Percentiles rank a stretch among this genome's conserved stretches.
Conservation (phyloP, 257 asterid species). For the Nicotiana benthamiana region DNA sequence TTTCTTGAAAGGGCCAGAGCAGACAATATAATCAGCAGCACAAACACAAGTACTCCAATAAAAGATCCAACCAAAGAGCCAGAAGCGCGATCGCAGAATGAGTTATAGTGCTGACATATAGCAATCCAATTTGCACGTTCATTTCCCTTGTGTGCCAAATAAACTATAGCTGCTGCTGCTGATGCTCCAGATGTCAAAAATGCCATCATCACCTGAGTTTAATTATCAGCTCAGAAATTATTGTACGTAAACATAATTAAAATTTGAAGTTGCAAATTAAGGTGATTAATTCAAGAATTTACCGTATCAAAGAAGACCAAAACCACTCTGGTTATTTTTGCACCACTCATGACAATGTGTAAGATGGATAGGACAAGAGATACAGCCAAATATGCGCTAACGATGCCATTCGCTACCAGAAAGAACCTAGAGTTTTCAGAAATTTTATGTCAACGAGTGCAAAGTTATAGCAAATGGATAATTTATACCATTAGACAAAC, state of each 20-base stretch:
- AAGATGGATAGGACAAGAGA: slow-evolving; percentile 56
- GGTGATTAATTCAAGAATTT: neutral
- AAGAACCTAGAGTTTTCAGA: slow-evolving; percentile 38
- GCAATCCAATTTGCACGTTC: slow-evolving; percentile 40
- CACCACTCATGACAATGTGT: slow-evolving; percentile 55
- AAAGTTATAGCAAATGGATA: neutral
- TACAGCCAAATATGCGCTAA: slow-evolving; percentile 47
- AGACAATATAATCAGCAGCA: slow-evolving; percentile 45
- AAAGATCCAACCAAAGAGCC: slow-evolving; percentile 77
- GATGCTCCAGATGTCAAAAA: slow-evolving; percentile 67
- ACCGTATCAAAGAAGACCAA: slow-evolving; percentile 62
- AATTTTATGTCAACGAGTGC: neutral
- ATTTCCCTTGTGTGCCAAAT: slow-evolving; percentile 64
- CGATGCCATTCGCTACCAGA: slow-evolving; percentile 49
- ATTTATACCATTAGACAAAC: neutral
- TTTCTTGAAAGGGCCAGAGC: slow-evolving; percentile 44
- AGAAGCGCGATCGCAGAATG: slow-evolving; percentile 60
- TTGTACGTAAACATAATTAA: neutral
- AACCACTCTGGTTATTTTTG: slow-evolving; percentile 38
- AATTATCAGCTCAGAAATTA: neutral
- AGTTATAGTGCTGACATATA: slow-evolving; percentile 50
- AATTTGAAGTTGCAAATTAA: neutral
- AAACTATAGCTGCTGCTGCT: slow-evolving; percentile 63
- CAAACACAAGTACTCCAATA: slow-evolving; percentile 43
- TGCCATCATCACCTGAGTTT: slow-evolving; percentile 37